These are phyloP conservation scores for Salvia sclarea DNA, from an alignment of 305 asterid species.

Conservation along the genomic window DNA sequence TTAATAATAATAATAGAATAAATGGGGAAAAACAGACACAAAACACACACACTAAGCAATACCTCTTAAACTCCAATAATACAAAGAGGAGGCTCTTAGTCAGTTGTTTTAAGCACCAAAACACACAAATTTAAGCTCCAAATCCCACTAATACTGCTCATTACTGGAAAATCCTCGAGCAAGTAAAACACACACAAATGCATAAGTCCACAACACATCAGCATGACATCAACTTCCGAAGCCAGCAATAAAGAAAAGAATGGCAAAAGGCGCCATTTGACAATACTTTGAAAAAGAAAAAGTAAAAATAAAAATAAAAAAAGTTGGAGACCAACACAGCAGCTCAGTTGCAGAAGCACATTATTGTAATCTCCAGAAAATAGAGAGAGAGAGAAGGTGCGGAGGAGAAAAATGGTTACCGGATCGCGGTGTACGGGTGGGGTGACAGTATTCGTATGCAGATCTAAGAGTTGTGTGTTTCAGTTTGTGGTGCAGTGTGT, in stretches of 20 bases:
- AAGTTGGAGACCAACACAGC: background rate
- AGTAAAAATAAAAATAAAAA: no score
- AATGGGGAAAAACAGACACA: background rate
- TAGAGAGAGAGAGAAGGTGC: background rate
- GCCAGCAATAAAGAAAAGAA: background rate
- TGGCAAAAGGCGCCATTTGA: background rate
- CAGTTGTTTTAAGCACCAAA: constrained; percentile 13
- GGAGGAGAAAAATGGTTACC: constrained; percentile 29
- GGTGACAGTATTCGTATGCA: constrained; percentile 25
- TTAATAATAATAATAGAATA: background rate
- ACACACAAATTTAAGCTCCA: constrained; percentile 7
- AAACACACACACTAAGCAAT: constrained; percentile 3
- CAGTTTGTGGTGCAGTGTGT: constrained; percentile 23
- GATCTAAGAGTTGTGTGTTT: constrained; percentile 36
- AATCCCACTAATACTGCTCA: constrained; percentile 4
- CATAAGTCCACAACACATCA: constrained; percentile 14
- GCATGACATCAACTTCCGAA: constrained; percentile 1
- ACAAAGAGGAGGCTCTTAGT: constrained; percentile 7
- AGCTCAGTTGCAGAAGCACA: constrained; percentile 23
- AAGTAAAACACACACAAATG: constrained; percentile 26
- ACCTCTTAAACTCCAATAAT: background rate
- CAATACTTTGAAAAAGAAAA: background rate
- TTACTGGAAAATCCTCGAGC: constrained; percentile 11
- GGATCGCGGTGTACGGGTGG: constrained; percentile 30
- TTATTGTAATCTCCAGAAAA: background rate